phyloP scores from a whole-genome alignment of 2,329 filamentous ascomycete species.

The Colletotrichum echinochloae region DNA sequence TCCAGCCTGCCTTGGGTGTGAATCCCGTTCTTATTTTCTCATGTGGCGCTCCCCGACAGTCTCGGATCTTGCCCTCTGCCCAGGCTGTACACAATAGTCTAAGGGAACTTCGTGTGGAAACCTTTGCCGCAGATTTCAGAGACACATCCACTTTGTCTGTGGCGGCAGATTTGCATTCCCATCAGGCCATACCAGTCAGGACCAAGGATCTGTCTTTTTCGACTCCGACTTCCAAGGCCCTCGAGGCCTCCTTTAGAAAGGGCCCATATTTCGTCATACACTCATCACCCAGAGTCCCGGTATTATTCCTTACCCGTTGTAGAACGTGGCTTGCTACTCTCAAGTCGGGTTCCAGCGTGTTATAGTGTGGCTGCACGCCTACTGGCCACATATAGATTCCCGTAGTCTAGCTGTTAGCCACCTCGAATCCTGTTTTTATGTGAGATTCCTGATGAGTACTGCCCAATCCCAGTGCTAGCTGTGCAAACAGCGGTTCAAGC shows the following conservation, averaged over 20 bases:
- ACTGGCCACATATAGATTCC: not conserved
- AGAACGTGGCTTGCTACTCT: not conserved
- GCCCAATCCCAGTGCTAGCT: slow-evolving; percentile 20
- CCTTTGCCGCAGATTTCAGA: slow-evolving; percentile 6
- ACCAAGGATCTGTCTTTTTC: not conserved
- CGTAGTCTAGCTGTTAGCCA: slow-evolving; percentile 9
- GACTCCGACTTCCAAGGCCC: not conserved
- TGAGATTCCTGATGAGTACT: not conserved
- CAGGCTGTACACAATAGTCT: slow-evolving; percentile 20
- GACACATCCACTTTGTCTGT: slow-evolving; percentile 18
- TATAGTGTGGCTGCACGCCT: not conserved
- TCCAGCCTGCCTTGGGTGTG: slow-evolving; percentile 26
- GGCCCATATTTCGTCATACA: slow-evolving; percentile 21
- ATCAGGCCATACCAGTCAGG: slow-evolving; percentile 2
- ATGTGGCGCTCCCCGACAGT: slow-evolving; percentile 29
- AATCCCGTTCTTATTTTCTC: slow-evolving; percentile 8
- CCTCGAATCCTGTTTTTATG: slow-evolving; percentile 21
- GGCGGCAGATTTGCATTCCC: slow-evolving; percentile 30
- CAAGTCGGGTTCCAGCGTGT: too few relatives aligned
- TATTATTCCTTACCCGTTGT: not conserved
- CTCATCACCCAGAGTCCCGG: not conserved
- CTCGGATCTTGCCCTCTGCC: slow-evolving; percentile 36
- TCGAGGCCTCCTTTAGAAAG: not conserved
- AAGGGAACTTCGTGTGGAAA: not conserved
- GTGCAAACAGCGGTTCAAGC: slow-evolving; percentile 27